These are phyloP conservation scores for Sordariomycetes sp. DNA, from an alignment of 2,329 filamentous ascomycete genomes.

Conservation along the genomic window DNA sequence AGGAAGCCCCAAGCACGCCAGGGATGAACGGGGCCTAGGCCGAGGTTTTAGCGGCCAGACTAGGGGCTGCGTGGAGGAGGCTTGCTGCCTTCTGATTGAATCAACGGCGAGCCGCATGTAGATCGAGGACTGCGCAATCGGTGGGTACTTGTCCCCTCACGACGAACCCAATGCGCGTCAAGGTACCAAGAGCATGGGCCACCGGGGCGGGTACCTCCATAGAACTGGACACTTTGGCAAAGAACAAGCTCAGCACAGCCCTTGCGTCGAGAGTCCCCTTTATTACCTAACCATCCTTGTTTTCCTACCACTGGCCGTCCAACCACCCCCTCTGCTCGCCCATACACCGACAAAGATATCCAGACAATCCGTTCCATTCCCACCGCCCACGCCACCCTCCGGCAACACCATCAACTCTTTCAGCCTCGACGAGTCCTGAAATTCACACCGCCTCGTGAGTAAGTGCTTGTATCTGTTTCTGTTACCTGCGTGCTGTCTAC, in stretches of 20 bases:
- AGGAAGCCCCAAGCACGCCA: neutral
- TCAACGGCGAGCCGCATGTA: neutral
- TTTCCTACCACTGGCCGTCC: conserved; percentile 1
- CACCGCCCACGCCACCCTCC: neutral
- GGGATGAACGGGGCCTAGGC: neutral
- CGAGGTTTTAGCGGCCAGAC: conserved; percentile 4
- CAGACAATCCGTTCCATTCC: neutral
- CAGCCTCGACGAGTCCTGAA: conserved; percentile 1
- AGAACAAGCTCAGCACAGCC: neutral
- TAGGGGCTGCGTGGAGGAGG: neutral
- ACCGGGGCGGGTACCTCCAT: neutral
- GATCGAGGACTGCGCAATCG: neutral
- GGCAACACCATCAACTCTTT: neutral
- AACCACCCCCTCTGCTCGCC: conserved; percentile 2
- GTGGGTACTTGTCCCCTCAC: neutral
- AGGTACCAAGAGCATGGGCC: neutral
- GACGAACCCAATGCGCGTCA: neutral
- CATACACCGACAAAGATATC: conserved; percentile 5
- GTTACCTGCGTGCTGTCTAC: neutral
- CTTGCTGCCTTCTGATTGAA: neutral
- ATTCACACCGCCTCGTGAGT: neutral
- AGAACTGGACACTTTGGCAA: conserved; percentile 4
- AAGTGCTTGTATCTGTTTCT: conserved; percentile 4
- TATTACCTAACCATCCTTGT: conserved; percentile 5
- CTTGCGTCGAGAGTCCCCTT: neutral